Evolutionary conservation across 768 basidiomycete genomes (phyloP).

Genomic region (Clavulina sp.): DNA sequence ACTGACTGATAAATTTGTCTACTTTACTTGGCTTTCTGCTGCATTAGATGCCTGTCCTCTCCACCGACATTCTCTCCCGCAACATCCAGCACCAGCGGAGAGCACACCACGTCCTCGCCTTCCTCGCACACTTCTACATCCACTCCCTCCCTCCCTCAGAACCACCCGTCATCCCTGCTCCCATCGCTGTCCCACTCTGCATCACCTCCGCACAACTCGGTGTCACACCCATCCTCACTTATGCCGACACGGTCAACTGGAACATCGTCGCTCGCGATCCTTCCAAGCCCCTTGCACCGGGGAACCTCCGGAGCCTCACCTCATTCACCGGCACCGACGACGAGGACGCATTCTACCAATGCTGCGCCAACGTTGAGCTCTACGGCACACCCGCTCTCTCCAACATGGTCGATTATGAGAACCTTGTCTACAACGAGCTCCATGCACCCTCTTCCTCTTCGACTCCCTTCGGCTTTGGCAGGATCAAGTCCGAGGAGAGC

Average conservation of each 20-base stretch:
- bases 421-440: slow-evolving; percentile 7
- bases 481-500: background rate
- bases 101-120: slow-evolving; percentile 11
- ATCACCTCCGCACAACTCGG: slow-evolving; percentile 51
- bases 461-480: slow-evolving; percentile 3
- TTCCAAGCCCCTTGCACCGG: slow-evolving; percentile 5
- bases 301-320: slow-evolving; percentile 8
- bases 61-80: slow-evolving; percentile 3
- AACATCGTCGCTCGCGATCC: slow-evolving; percentile 6
- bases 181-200: slow-evolving; percentile 59
- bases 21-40: background rate
- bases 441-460: slow-evolving; percentile 1
- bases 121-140: slow-evolving; percentile 11
- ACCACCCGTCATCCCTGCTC: slow-evolving; percentile 42
- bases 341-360: slow-evolving; percentile 77
- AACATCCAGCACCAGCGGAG: slow-evolving; percentile 6
- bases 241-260: slow-evolving; percentile 76
- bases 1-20: background rate
- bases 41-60: slow-evolving; percentile 8
- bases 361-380: slow-evolving; percentile 77
- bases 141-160: slow-evolving; percentile 15
- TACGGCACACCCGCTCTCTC: slow-evolving; percentile 65
- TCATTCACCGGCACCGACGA: slow-evolving; percentile 60
- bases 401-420: background rate
- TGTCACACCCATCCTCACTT: slow-evolving; percentile 76